phyloP scores from a whole-genome alignment of 371 early-diverging fungal species.

The Nematocida ironsii region DNA sequence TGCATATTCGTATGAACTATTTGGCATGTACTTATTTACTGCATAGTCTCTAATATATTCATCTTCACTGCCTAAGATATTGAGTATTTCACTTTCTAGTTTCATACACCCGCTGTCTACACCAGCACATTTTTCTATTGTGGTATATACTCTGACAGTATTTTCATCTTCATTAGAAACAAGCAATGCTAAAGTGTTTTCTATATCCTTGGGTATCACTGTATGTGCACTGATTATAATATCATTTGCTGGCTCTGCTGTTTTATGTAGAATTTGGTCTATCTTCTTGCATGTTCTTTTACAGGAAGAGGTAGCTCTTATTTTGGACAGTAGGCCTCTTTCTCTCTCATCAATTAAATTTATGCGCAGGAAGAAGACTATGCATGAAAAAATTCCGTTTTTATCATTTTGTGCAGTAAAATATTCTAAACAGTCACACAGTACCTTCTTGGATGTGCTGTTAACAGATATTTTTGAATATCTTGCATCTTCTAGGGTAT shows the following conservation, averaged over 20 bases:
- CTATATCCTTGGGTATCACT: neutral
- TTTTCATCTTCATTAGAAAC: neutral
- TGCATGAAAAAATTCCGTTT: conserved; percentile 30
- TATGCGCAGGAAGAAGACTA: conserved; percentile 49
- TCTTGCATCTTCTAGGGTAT: neutral
- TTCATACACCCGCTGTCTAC: neutral
- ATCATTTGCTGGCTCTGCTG: neutral
- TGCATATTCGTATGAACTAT: conserved; percentile 22
- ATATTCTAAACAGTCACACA: conserved; percentile 14
- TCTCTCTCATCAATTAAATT: conserved; percentile 18
- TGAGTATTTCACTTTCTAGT: conserved; percentile 4
- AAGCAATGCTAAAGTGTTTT: neutral
- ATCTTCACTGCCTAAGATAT: conserved; percentile 28
- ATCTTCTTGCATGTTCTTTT: neutral
- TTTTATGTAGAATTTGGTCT: neutral
- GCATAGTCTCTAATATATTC: neutral
- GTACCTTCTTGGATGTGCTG: conserved; percentile 2
- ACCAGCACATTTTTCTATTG: neutral
- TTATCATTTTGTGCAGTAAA: neutral
- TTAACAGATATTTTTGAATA: conserved; percentile 41
- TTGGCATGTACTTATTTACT: neutral
- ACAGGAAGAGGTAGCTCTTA: neutral
- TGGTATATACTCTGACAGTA: neutral
- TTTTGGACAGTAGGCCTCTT: neutral
- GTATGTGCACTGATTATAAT: neutral